Percentiles rank a stretch among this genome's conserved stretches.
These are phyloP conservation scores for Lentinula lateritia DNA, from an alignment of 768 basidiomycete genomes.

Conservation along the genomic window DNA sequence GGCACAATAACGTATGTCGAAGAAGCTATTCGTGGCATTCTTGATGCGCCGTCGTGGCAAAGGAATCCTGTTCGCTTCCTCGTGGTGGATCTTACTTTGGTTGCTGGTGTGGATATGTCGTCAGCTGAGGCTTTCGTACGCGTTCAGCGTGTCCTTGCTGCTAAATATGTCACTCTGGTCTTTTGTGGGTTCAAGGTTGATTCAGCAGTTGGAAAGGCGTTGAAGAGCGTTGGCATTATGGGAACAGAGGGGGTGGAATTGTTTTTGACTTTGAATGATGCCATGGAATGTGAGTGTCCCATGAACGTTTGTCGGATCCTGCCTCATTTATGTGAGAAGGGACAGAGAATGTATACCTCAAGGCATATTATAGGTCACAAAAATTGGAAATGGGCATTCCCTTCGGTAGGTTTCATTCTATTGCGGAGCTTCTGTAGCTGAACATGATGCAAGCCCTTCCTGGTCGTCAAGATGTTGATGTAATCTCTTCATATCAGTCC, in stretches of 20 bases:
- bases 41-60: constrained; percentile 68
- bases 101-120: constrained; percentile 89
- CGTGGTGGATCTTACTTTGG: constrained; percentile 80
- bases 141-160: constrained; percentile 73
- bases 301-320: not conserved
- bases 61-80: constrained; percentile 83
- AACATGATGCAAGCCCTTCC: constrained; percentile 39
- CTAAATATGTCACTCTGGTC: constrained; percentile 77
- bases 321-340: constrained; percentile 32
- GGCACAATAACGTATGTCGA: constrained; percentile 92
- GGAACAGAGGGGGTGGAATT: constrained; percentile 75
- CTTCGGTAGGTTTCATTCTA: constrained; percentile 30
- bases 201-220: constrained; percentile 62
- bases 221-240: constrained; percentile 76
- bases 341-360: constrained; percentile 92
- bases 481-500: constrained; percentile 35
- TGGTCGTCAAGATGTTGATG: constrained; percentile 48
- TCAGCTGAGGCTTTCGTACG: constrained; percentile 94
- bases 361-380: constrained; percentile 69
- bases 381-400: constrained; percentile 45
- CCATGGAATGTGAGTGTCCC: constrained; percentile 75
- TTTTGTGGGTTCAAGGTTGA: constrained; percentile 76
- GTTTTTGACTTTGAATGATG: constrained; percentile 80
- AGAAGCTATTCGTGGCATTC: constrained; percentile 70
- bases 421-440: not conserved